Base-by-base conservation (phyloP, 164 flowering plant genomes). In the Akebia trifoliata region DNA sequence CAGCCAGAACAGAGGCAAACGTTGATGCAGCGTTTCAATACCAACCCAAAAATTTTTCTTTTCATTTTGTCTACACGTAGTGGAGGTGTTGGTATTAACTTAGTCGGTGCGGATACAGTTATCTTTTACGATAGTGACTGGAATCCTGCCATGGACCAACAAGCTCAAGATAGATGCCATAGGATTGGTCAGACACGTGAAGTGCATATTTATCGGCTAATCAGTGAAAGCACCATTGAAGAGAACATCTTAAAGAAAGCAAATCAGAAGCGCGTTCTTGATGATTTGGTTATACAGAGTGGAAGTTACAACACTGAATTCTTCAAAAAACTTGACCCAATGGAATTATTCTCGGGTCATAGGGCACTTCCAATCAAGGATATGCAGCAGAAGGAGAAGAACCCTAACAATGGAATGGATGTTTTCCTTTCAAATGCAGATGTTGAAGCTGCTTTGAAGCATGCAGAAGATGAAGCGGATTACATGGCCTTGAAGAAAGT, bases 121-220 rank as follows among this genome's bases (percentile, higher is more conserved):
- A 93, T 93, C 46, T 93, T 93, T 47, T 93, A 93, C 69, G 99
- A 93, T 66, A 90, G 99, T 74, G 99, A 93, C 65, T 93, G 99
- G 99, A 93, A 93, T 72, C 99, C 99, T 59, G 99, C 99, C 32
- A 93, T 93, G 99, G 97, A 93, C 74, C 92, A 87, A 69, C 99
- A 93, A 70, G 99, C 99, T 73, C 99, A 93, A 79, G 99, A 93
- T 77, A 83, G 99, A 46, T 93, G 99, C 74, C 99, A 93, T 52
- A 76, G 99, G 43, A 93, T 90, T 32, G 99, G 99, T 20, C 99
- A 93, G 75, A 93, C 99, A 49, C 90, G 99, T 36, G 99, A 93
- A 75, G 99, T 93, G 8, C 92, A 93, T 74, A 93, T 93, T 31
- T 93, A 93, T 71, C 77, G 99, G 26, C 69, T 93, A 55, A 83